Evolutionary conservation across 78 protist genomes (phyloP), one percentile per base, ranked within the genome.

Genomic region (Guillardia theta): DNA sequence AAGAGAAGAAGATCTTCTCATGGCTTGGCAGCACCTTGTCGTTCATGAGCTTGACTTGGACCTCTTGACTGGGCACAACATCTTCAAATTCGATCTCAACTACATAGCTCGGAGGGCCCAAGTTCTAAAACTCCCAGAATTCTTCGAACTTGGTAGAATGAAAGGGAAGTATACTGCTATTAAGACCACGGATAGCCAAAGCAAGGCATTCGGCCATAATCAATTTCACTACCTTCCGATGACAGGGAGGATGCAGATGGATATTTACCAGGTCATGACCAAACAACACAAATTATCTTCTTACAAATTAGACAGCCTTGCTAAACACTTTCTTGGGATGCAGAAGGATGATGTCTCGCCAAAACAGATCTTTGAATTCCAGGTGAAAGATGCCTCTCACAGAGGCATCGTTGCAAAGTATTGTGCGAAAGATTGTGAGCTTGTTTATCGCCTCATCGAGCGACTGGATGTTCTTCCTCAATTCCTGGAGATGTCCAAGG

Each of bases 401-500:
- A 94, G 99, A 4, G 97, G 97, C 88, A 99, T 99, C 76, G 96
- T 99, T 33, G 99, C 99, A 5, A 96, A 97, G 24, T 99, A 99
- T 96, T 99, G 99, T 54, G 78, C 99, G 19, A 99, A 98, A 93
- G 99, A 99, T 90, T 98, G 99, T 24, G 83, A 94, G 92, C 97
- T 99, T 4, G 99, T 99, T 10, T 48, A 96, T 88, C 97, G 97
- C 27, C 97, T 99, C 10, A 47, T 99, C 50, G 98, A 97, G 80
- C 97, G 98, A 93, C 97, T 99, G 53, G 99, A 98, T 99, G 21
- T 97, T 43, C 21, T 99, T 36, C 70, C 96, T 96, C 99, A 99
- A 95, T 95, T 96, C 83, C 50, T 97, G 39, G 99, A 99, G 94
- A 98, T 99, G 99, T 97, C 99, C 27, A 97, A 99, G 18, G 99